phyloP scores from a whole-genome alignment of 2,329 filamentous ascomycete genomes.

The Thielaviopsis euricoi region DNA sequence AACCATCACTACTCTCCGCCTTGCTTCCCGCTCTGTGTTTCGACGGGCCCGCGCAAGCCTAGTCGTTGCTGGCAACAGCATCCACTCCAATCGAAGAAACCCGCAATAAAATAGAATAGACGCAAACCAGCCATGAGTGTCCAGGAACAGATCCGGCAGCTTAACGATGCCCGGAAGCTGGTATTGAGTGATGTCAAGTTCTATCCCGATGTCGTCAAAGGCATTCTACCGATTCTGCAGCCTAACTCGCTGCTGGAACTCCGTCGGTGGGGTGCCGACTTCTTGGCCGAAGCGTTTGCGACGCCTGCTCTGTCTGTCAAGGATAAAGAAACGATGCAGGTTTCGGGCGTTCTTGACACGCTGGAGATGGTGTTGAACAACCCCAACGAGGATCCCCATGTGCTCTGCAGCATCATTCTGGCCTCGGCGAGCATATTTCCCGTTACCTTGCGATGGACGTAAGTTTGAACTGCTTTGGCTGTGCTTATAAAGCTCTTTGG shows the following conservation, averaged over 20 bases:
- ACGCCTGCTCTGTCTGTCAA: slow-evolving; percentile 65
- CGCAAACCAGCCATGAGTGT: slow-evolving; percentile 33
- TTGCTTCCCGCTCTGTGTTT: background rate
- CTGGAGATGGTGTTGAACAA: slow-evolving; percentile 54
- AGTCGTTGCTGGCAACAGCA: background rate
- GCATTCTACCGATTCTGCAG: slow-evolving; percentile 81
- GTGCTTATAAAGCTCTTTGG: background rate
- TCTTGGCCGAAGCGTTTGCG: slow-evolving; percentile 88
- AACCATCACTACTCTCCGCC: background rate
- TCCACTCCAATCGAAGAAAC: slow-evolving; percentile 9
- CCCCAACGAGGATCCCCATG: slow-evolving; percentile 58
- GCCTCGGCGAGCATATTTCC: slow-evolving; percentile 86
- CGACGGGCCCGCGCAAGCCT: background rate
- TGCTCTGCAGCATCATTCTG: slow-evolving; percentile 76
- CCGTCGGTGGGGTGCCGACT: slow-evolving; percentile 90
- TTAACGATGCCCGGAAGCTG: slow-evolving; percentile 78
- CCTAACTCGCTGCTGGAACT: slow-evolving; percentile 60
- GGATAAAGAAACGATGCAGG: slow-evolving; percentile 66
- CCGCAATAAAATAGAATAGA: slow-evolving; percentile 27
- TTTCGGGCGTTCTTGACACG: slow-evolving; percentile 56
- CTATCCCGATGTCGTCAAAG: slow-evolving; percentile 82
- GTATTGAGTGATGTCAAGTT: slow-evolving; percentile 74
- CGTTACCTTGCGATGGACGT: slow-evolving; percentile 85
- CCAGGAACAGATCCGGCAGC: slow-evolving; percentile 66
- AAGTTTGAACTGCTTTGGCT: slow-evolving; percentile 30